Evolutionary conservation across 129 eudicot genomes (phyloP).

Genomic region (Lactuca sativa): DNA sequence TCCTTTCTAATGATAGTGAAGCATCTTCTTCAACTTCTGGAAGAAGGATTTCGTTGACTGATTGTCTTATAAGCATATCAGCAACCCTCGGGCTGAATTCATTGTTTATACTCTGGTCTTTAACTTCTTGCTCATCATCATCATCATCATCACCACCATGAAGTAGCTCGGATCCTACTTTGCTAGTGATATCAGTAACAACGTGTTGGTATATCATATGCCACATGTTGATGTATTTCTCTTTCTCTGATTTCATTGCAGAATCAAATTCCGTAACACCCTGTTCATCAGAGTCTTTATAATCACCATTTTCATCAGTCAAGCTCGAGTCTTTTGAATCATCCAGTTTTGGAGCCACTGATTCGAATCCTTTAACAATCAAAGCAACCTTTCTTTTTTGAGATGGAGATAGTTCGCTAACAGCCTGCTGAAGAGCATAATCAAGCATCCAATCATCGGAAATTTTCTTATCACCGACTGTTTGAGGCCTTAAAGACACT

Average conservation of each 20-base stretch:
- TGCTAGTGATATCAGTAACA: slow-evolving; percentile 58
- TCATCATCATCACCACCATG: slow-evolving; percentile 57
- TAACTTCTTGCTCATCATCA: slow-evolving; percentile 27
- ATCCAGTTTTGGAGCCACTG: slow-evolving; percentile 40
- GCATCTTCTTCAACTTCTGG: slow-evolving; percentile 47
- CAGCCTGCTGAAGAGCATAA: slow-evolving; percentile 69
- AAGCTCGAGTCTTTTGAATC: background rate
- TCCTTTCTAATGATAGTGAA: background rate
- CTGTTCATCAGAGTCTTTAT: background rate
- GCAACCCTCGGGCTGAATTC: slow-evolving; percentile 56
- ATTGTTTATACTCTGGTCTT: slow-evolving; percentile 32
- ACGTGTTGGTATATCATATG: slow-evolving; percentile 85
- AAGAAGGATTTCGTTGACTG: slow-evolving; percentile 68
- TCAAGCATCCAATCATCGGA: slow-evolving; percentile 85
- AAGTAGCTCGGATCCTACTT: slow-evolving; percentile 55
- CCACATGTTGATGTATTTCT: slow-evolving; percentile 72
- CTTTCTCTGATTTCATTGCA: slow-evolving; percentile 26
- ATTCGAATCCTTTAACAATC: slow-evolving; percentile 71
- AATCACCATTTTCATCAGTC: background rate
- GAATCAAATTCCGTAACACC: background rate
- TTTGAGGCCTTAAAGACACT: slow-evolving; percentile 47
- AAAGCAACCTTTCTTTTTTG: slow-evolving; percentile 70
- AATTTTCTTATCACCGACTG: slow-evolving; percentile 41
- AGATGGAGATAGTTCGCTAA: slow-evolving; percentile 64
- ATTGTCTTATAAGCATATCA: slow-evolving; percentile 70